Evolutionary conservation across 192 early-diverging fungal species (phyloP).

Genomic region (Mortierella alpina): DNA sequence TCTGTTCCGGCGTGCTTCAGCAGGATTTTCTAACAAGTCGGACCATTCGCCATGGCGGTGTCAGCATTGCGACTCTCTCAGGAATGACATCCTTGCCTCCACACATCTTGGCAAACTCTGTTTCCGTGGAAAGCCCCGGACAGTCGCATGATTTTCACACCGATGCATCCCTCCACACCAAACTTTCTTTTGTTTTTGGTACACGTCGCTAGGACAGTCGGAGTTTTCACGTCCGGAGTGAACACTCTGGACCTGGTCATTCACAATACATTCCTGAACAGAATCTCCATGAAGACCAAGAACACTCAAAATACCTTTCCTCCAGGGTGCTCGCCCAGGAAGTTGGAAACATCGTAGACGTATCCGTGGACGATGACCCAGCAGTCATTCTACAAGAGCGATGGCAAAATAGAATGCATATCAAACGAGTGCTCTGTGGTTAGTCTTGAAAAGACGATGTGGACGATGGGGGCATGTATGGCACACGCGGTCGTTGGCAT

Average conservation of each 20-base stretch:
- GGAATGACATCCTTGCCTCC: no score
- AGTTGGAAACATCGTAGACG: slow-evolving; percentile 72
- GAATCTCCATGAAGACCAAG: not conserved
- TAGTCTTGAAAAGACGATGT: not conserved
- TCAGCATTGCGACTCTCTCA: no score
- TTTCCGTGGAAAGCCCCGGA: no score
- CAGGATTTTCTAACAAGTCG: slow-evolving; percentile 74
- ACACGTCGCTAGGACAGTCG: no score
- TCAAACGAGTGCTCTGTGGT: not conserved
- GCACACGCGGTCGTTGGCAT: not conserved
- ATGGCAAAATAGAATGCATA: not conserved
- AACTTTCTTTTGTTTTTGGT: not conserved
- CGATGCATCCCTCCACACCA: not conserved
- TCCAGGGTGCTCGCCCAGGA: slow-evolving; percentile 70
- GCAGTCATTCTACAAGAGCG: slow-evolving; percentile 48
- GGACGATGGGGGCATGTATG: not conserved
- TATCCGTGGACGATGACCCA: slow-evolving; percentile 75
- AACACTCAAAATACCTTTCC: slow-evolving; percentile 45
- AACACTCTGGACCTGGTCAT: not conserved
- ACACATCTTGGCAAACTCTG: no score
- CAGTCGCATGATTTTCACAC: no score
- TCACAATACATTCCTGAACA: not conserved
- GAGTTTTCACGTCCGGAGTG: not conserved
- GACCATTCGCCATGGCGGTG: no score
- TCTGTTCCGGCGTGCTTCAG: slow-evolving; percentile 82